Base-by-base conservation (phyloP, 805 yeast genomes). In the Candida awuae region DNA sequence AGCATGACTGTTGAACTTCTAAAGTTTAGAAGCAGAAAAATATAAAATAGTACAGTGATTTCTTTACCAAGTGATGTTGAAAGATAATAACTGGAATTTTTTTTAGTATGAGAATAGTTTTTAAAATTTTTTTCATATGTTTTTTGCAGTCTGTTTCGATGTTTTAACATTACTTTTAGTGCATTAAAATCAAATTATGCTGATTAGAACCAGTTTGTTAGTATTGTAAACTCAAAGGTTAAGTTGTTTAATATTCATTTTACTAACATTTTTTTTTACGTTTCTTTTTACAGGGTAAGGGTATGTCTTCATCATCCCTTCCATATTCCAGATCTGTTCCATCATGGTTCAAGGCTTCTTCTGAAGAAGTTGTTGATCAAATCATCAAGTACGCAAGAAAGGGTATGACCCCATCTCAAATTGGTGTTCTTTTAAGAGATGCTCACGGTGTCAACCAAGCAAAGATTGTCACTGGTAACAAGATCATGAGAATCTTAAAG, bases 371-470 rank as follows among this genome's bases (percentile, higher is more conserved):
- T 64, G 86, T 88, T 72, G 98, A 92, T 76, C 96, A 87, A 77
- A 80, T 90, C 76, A 71, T 82, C 88, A 92, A 92, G 84, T 86
- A 88, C 77, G 98, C 99, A 67, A 88, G 97, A 78, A 92, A 92
- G 81, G 99, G 99, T 88, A 76, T 88, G 68, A 85, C 97, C 58
- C 99, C 99, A 63, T 92, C 99, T 62, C 95, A 87, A 74, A 92
- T 92, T 55, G 98, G 99, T 85, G 98, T 92, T 66, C 73, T 87
- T 64, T 84, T 92, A 70, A 87, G 99, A 80, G 99, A 92, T 76
- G 92, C 97, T 62, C 97, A 92, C 79, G 99, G 99, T 75, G 97
- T 92, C 63, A 80, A 96, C 68, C 96, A 88, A 75, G 73, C 95
- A 60, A 86, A 83, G 77, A 80, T 90, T 65, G 86, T 86, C 74